Base-by-base conservation (phyloP, 2,329 filamentous ascomycete genomes). In the Diaporthe ampelina region DNA sequence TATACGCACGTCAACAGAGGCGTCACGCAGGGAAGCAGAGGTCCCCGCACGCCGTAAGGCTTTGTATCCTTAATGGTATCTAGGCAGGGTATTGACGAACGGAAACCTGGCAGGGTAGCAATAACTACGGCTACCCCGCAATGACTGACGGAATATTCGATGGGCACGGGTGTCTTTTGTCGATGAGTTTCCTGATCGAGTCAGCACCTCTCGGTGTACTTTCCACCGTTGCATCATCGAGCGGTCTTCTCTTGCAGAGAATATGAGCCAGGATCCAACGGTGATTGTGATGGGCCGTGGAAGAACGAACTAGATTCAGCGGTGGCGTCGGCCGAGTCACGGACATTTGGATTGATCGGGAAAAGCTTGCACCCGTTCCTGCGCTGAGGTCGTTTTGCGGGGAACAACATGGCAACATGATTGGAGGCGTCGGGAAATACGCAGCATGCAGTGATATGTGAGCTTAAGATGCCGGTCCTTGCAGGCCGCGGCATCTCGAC, bases 311-410 rank as follows among this genome's bases (percentile, higher is more conserved):
- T 48, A 32, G 29, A 45, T 32, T 19, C 40, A 7, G 10, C 2
- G 45, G 43, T 68, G 73, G 69, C 69, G 54, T 58, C 59, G 57
- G 69, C 69, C 73, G 73, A 48, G 59, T 35, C 40, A 32, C 73
- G 73, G 73, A 54, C 26, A 11, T 48, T 21, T 72, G 43, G 73
- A 50, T 61, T 11, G 52, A 72, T 72, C 3, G 26, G 73, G 73
- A 40, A 56, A 61, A 69, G 73, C 54, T 35, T 40, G 52, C 9
- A 29, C 17, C 50, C 35, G 45, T 32, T 35, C 37, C 19, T 48
- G n/a, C 40, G 57, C 21, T 19, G 57, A 35, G 26, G 48, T 54
- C 3, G 35, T 32, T 61, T 72, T 72, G 73, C 73, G 73, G 73
- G 73, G 59, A 56, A 61, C n/a, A 32, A 40, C n/a, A 19, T 68